These are phyloP conservation scores for Trichoderma sp. DNA, from an alignment of 2,329 filamentous ascomycete genomes.

Conservation along the genomic window DNA sequence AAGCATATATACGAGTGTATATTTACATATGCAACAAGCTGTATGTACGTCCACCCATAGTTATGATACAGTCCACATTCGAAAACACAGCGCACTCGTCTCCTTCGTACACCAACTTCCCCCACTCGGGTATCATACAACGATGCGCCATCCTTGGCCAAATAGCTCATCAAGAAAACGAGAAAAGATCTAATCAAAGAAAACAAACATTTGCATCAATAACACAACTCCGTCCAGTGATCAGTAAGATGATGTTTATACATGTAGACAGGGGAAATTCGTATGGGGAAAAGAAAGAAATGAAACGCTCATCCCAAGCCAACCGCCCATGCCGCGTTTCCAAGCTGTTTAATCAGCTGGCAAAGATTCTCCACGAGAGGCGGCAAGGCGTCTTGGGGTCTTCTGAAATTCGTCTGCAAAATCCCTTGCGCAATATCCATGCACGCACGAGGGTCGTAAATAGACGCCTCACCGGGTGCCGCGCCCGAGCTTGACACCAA, in stretches of 20 bases:
- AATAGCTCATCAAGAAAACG: not conserved
- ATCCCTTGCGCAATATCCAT: constrained; percentile 63
- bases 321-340: constrained; percentile 52
- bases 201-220: not conserved
- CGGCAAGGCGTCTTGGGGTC: constrained; percentile 51
- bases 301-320: constrained; percentile 36
- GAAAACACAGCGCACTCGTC: not conserved
- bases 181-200: not conserved
- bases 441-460: constrained; percentile 61
- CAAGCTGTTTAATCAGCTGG: constrained; percentile 64
- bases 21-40: not conserved
- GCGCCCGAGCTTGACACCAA: constrained; percentile 30
- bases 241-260: not conserved
- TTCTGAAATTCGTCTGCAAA: constrained; percentile 56
- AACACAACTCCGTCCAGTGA: not conserved
- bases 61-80: not conserved
- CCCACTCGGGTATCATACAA: constrained; percentile 8
- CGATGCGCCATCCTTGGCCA: not conserved
- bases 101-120: not conserved
- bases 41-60: not conserved
- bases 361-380: constrained; percentile 70
- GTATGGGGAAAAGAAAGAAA: not conserved
- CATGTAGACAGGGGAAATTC: not conserved
- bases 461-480: constrained; percentile 42
- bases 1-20: not conserved